Percentiles rank a stretch among this genome's conserved stretches.
phyloP scores from a whole-genome alignment of 768 basidiomycete genomes.

The Psilocybe cyanescens region DNA sequence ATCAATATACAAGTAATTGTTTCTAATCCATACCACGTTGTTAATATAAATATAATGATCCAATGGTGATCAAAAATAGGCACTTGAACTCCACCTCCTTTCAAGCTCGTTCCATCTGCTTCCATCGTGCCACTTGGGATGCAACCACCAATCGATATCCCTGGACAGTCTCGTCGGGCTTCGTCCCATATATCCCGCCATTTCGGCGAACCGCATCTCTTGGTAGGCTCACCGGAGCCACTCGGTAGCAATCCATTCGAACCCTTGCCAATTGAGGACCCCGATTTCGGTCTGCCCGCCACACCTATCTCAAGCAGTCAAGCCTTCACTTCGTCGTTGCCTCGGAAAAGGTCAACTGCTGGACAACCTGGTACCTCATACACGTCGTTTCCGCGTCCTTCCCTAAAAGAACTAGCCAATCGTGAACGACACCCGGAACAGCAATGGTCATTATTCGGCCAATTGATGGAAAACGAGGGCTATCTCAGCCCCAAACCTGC shows the following conservation, averaged over 20 bases:
- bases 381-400: background rate
- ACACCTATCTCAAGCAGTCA: constrained; percentile 10
- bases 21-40: background rate
- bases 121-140: constrained; percentile 3
- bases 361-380: background rate
- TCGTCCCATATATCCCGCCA: constrained; percentile 7
- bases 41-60: background rate
- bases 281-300: background rate
- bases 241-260: background rate
- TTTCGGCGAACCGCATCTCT: constrained; percentile 7
- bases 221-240: constrained; percentile 19
- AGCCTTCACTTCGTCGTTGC: constrained; percentile 7
- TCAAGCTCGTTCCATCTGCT: background rate
- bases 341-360: constrained; percentile 10
- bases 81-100: background rate
- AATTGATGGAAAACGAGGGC: constrained; percentile 72
- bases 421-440: constrained; percentile 26
- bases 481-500: constrained; percentile 28
- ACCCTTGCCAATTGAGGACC: background rate
- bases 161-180: constrained; percentile 8
- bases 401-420: constrained; percentile 8
- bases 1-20: background rate
- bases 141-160: constrained; percentile 18
- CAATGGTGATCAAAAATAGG: background rate
- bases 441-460: constrained; percentile 73